Base-by-base conservation (phyloP, 441 rosid genomes). In the Macaranga tanarius region DNA sequence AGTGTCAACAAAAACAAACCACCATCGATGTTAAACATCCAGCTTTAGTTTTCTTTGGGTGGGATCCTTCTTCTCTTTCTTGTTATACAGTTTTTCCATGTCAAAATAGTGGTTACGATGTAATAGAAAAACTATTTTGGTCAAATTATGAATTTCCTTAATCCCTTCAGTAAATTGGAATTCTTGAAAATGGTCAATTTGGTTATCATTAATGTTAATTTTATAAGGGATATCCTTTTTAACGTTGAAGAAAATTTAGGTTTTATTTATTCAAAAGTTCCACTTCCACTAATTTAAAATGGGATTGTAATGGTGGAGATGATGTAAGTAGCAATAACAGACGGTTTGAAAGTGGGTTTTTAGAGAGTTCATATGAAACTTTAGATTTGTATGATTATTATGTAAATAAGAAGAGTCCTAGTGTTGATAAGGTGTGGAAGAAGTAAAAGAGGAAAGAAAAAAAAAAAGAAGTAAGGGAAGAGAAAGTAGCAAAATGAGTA, bases 401-500 rank as follows among this genome's bases (percentile, higher is more conserved):
- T 47, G 99, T 97, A 0, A 95, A 95, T 78, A 79, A 81, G 83
- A 90, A 73, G 69, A 90, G 92, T 60, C 93, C 94, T 0, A 84
- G 90, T 1, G 85, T 88, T 6, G 95, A 86, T 19, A 79, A 88
- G 62, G 66, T 82, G 0, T 68, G 73, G 74, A 93, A 95, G 89
- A 81, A 88, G 81, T 94, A 86, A 76, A 86, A 86, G 88, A 92
- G 85, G 84, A 89, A 87, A 79, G 93, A 82, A 79, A 90, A 84
- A 85, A 31, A 31, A 31, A 31, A 93, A 85, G 76, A 89, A 87
- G 88, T 92, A 82, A 70, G 88, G 80, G 12, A 87, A 70, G 84
- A 82, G 76, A 77, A 86, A 81, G 73, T 89, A 92, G 95, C 96
- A 90, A 77, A 84, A 93, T 5, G 94, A 90, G 80, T 92, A 92